Percentiles rank a stretch among this genome's conserved stretches.
phyloP scores from a whole-genome alignment of 371 early-diverging fungal genomes.

The Apophysomyces variabilis region DNA sequence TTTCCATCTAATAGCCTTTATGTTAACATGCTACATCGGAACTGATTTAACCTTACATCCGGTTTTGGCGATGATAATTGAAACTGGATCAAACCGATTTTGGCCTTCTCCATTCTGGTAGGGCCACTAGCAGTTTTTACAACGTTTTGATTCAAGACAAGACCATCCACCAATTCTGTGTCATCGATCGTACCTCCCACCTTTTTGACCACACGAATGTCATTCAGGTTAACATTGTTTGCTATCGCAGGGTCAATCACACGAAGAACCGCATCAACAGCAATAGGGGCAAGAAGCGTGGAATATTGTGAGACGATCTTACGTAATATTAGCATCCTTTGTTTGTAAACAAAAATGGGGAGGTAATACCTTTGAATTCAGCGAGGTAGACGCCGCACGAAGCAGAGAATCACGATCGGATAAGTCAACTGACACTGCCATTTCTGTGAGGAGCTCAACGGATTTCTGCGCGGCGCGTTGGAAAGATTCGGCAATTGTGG shows the following conservation, averaged over 20 bases:
- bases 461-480: slow-evolving; percentile 85
- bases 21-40: not conserved
- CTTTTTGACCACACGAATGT: slow-evolving; percentile 95
- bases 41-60: slow-evolving; percentile 49
- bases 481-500: slow-evolving; percentile 95
- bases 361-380: slow-evolving; percentile 87
- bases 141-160: slow-evolving; percentile 89
- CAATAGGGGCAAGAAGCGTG: slow-evolving; percentile 89
- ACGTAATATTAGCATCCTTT: not conserved
- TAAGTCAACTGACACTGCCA: slow-evolving; percentile 84
- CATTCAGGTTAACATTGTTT: slow-evolving; percentile 88
- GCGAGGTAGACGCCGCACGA: slow-evolving; percentile 93
- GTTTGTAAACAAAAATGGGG: no score
- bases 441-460: slow-evolving; percentile 83
- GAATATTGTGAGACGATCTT: slow-evolving; percentile 95
- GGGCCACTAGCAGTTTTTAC: slow-evolving; percentile 93
- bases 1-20: slow-evolving; percentile 80
- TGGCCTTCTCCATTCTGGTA: slow-evolving; percentile 92
- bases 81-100: slow-evolving; percentile 97
- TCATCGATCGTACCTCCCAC: slow-evolving; percentile 98
- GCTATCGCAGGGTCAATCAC: slow-evolving; percentile 86
- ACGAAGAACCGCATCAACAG: slow-evolving; percentile 93
- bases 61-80: slow-evolving; percentile 99
- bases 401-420: slow-evolving; percentile 89
- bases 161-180: slow-evolving; percentile 89